Evolutionary conservation across 352 stramenopile species (phyloP), one percentile per base, ranked within the genome.

Genomic region (Globisporangium nunn): DNA sequence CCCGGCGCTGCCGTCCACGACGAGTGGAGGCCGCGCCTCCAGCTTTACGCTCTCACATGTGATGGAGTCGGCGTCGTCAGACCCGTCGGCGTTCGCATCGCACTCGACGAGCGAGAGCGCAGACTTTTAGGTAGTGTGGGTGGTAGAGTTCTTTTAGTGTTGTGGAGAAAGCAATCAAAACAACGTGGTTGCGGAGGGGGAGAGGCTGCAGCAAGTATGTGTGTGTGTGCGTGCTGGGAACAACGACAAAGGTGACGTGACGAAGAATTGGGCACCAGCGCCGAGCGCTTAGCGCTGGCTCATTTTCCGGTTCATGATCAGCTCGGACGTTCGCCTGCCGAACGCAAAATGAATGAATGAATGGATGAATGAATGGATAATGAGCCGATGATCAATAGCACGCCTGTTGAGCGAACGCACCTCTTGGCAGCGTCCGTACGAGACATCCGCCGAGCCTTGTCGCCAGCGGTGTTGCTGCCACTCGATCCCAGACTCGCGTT

Each of bases 261-360:
- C 2, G 31, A 44, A 8, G 15, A 54, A 14, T 8, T 18, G 11
- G n/a, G 17, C 10, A 23, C n/a, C 33, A 18, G 17, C 15, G 35
- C 44, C n/a, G 18, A 18, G 17, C 15, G 35, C 44, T 75, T 62
- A 84, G 68, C 71, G 67, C 47, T 66, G 59, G 35, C 63, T 66
- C 74, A 83, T 89, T 60, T 89, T 91, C 48, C 82, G 78, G 46
- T 81, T 88, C 80, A 91, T 81, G 54, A 94, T 92, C 29, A 94
- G 58, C 65, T 94, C 85, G 7, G 85, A 93, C 44, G 85, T 94
- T 48, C 85, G 80, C 41, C 84, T 94, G 55, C 10, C 47, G 10
- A 64, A 17, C 18, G 51, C 59, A 17, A 2, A 2, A 52, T 2
- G 15, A 23, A 5, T 49, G 11, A 29, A 18, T 3, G 6, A 31